Evolutionary conservation across 2,329 filamentous ascomycete genomes (phyloP).

Genomic region (Ceratocystis cacaofunesta): DNA sequence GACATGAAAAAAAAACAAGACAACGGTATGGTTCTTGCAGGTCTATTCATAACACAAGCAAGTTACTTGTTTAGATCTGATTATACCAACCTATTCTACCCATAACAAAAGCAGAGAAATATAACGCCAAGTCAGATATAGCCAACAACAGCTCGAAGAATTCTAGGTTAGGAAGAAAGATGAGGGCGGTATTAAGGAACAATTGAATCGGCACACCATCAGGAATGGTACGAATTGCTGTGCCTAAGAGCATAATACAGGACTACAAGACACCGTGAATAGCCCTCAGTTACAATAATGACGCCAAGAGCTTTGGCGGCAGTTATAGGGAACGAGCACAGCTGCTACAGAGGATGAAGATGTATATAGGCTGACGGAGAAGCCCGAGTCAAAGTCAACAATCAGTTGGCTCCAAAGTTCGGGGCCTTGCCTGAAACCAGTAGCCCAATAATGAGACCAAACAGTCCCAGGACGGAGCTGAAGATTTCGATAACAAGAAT

Average conservation of each 20-base stretch:
- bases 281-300: not conserved
- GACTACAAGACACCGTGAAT: not conserved
- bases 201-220: not conserved
- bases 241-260: not conserved
- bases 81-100: constrained; percentile 13
- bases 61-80: constrained; percentile 6
- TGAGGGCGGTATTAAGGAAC: not conserved
- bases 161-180: constrained; percentile 8
- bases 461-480: constrained; percentile 90
- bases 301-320: not conserved
- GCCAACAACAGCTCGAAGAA: constrained; percentile 11
- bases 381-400: not conserved
- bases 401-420: constrained; percentile 44
- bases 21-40: not conserved
- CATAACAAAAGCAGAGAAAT: constrained; percentile 8
- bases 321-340: not conserved
- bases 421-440: constrained; percentile 71
- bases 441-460: constrained; percentile 88
- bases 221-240: not conserved
- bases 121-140: constrained; percentile 16
- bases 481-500: constrained; percentile 99
- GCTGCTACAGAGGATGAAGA: not conserved
- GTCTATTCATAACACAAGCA: constrained; percentile 4
- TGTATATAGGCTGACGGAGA: not conserved
- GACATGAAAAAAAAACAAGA: constrained; percentile 5